Evolutionary conservation across 768 basidiomycete species (phyloP).

Genomic region (Mycena indigotica): DNA sequence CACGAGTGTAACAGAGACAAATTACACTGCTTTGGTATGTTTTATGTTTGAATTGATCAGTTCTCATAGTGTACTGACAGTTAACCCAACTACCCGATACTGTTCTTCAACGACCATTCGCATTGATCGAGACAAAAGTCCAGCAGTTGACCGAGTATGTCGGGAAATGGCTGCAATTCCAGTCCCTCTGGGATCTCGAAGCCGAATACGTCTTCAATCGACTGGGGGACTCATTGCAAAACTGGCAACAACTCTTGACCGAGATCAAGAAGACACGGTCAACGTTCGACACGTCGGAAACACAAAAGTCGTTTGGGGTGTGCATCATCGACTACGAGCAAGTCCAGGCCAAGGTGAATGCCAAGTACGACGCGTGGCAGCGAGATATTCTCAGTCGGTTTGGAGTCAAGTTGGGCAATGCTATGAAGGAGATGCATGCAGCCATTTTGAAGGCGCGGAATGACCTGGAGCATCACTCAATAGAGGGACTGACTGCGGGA

Average conservation of each 20-base stretch:
- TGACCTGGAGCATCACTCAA: slow-evolving; percentile 94
- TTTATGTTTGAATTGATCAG: neutral
- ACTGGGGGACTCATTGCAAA: slow-evolving; percentile 88
- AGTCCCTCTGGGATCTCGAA: slow-evolving; percentile 98
- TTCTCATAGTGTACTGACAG: no score
- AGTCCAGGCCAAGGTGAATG: slow-evolving; percentile 95
- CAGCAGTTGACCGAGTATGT: slow-evolving; percentile 89
- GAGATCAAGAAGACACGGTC: slow-evolving; percentile 97
- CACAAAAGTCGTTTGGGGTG: slow-evolving; percentile 87
- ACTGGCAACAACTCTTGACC: slow-evolving; percentile 94
- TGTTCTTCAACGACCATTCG: slow-evolving; percentile 79
- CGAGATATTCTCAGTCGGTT: slow-evolving; percentile 90
- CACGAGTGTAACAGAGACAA: slow-evolving; percentile 61
- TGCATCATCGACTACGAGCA: slow-evolving; percentile 97
- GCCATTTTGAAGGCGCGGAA: slow-evolving; percentile 90
- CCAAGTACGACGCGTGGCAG: slow-evolving; percentile 99
- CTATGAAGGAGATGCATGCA: slow-evolving; percentile 98
- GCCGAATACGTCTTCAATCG: slow-evolving; percentile 95
- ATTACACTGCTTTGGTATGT: slow-evolving; percentile 77
- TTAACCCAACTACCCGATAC: slow-evolving; percentile 73
- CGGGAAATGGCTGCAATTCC: slow-evolving; percentile 98
- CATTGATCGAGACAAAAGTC: slow-evolving; percentile 85
- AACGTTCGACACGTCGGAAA: slow-evolving; percentile 96
- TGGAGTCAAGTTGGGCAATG: slow-evolving; percentile 88
- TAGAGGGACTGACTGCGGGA: slow-evolving; percentile 81